Evolutionary conservation across 2,329 filamentous ascomycete species (phyloP).

Genomic region (Microdochium trichocladiopsis): DNA sequence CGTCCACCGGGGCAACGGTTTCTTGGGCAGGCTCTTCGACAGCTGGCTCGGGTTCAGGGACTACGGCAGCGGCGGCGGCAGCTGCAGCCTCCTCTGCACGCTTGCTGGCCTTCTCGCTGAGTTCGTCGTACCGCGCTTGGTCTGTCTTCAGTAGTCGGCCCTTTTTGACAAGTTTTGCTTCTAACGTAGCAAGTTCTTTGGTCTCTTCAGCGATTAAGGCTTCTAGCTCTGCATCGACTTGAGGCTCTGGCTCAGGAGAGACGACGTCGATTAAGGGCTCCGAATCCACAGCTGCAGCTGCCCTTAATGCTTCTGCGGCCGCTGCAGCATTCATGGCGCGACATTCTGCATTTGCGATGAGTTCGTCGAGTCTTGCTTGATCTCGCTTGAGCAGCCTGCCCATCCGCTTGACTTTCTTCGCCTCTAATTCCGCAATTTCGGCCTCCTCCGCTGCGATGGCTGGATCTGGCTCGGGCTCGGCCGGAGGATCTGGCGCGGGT

Average conservation of each 20-base stretch:
- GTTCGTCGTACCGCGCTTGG: not conserved
- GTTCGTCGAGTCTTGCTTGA: constrained; percentile 12
- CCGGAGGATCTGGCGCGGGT: constrained; percentile 3
- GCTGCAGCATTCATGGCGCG: constrained; percentile 5
- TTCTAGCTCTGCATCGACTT: not conserved
- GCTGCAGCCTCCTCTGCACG: constrained; percentile 7
- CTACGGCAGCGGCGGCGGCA: constrained; percentile 2
- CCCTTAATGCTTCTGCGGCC: constrained; percentile 1
- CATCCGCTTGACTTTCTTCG: constrained; percentile 25
- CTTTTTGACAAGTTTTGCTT: too few relatives aligned
- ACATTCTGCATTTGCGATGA: constrained; percentile 9
- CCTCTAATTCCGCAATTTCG: constrained; percentile 14
- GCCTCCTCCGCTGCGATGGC: constrained; percentile 12
- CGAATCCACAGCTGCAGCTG: constrained; percentile 6
- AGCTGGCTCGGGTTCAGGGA: constrained; percentile 9
- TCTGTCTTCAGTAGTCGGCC: too few relatives aligned
- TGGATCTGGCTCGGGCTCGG: constrained; percentile 6
- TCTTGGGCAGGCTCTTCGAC: constrained; percentile 3
- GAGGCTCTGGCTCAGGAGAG: not conserved
- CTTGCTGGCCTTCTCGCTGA: constrained; percentile 5
- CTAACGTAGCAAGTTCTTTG: not conserved
- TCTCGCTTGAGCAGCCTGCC: constrained; percentile 29
- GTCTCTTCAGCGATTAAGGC: not conserved
- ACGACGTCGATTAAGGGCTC: not conserved
- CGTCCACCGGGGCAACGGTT: not conserved